Conservation (phyloP, 371 early-diverging fungal genomes). For the Actinomucor elegans region DNA sequence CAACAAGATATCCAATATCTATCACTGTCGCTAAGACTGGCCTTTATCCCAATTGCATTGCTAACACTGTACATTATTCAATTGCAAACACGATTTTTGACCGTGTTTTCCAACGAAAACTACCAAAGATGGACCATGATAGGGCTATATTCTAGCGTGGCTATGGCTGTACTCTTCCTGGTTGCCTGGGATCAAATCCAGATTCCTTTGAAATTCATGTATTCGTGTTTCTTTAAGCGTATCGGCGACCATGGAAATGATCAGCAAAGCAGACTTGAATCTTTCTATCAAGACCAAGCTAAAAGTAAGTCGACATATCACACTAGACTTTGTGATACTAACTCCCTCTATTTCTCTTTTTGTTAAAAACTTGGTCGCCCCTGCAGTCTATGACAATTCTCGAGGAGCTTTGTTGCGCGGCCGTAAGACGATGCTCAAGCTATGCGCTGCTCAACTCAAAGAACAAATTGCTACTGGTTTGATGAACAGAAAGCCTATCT, state of each 20-base stretch:
- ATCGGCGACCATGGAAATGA: conserved; percentile 59
- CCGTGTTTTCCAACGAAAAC: neutral
- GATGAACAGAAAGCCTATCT: conserved; percentile 47
- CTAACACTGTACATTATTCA: conserved; percentile 7
- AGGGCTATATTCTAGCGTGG: conserved; percentile 12
- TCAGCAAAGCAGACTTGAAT: conserved; percentile 67
- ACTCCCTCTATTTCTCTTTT: neutral
- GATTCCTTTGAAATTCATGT: conserved; percentile 56
- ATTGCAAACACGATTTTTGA: neutral
- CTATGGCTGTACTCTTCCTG: neutral
- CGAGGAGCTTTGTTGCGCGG: conserved; percentile 72
- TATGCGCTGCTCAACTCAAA: conserved; percentile 77
- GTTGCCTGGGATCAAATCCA: conserved; percentile 41
- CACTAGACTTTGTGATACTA: neutral
- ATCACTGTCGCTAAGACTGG: conserved; percentile 6
- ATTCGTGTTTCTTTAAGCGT: conserved; percentile 79
- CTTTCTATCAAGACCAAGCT: conserved; percentile 78
- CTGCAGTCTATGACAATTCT: conserved; percentile 62
- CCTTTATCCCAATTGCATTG: conserved; percentile 12
- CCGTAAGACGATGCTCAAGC: conserved; percentile 75
- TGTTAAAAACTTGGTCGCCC: neutral
- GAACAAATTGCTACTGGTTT: conserved; percentile 40
- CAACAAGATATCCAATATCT: conserved; percentile 14
- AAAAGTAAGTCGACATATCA: conserved; percentile 51
- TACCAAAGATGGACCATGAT: conserved; percentile 18